Evolutionary conservation across 139 green algal genomes (phyloP).

Genomic region (Diplosphaera chodatii): DNA sequence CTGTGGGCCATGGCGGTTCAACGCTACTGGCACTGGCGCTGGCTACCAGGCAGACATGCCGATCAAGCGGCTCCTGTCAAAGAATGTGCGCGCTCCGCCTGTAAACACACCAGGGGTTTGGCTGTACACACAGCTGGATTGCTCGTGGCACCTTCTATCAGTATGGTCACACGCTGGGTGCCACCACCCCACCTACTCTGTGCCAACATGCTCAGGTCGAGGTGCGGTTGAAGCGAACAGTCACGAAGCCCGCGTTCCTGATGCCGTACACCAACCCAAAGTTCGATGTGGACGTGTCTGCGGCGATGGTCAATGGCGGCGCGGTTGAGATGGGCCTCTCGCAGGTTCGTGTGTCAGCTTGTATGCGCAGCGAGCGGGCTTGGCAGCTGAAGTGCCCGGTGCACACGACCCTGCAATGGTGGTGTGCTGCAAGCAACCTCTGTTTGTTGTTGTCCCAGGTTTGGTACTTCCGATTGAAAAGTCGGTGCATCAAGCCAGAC

Average conservation of each 20-base stretch:
- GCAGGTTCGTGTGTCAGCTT: constrained; percentile 10
- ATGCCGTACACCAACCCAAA: constrained; percentile 52
- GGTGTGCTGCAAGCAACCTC: neutral
- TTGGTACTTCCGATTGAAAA: constrained; percentile 29
- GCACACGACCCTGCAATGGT: neutral
- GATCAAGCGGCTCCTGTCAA: neutral
- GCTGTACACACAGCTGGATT: no score
- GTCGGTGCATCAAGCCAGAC: constrained; percentile 18
- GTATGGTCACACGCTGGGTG: no score
- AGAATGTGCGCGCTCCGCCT: neutral
- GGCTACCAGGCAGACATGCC: neutral
- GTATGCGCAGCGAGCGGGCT: no score
- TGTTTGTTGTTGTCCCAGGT: constrained; percentile 13
- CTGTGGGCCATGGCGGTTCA: constrained; percentile 49
- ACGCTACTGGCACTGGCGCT: neutral
- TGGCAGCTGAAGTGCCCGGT: no score
- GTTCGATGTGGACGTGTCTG: constrained; percentile 55
- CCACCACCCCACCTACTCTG: no score
- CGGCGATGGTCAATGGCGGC: constrained; percentile 22
- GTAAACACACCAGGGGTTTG: no score
- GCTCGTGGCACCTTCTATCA: no score
- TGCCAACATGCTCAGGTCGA: constrained; percentile 9
- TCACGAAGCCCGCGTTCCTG: constrained; percentile 29
- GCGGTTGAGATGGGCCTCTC: constrained; percentile 49
- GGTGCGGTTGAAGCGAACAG: constrained; percentile 6